Conservation (phyloP, 805 yeast species). For the Wickerhamomyces strasburgensis region DNA sequence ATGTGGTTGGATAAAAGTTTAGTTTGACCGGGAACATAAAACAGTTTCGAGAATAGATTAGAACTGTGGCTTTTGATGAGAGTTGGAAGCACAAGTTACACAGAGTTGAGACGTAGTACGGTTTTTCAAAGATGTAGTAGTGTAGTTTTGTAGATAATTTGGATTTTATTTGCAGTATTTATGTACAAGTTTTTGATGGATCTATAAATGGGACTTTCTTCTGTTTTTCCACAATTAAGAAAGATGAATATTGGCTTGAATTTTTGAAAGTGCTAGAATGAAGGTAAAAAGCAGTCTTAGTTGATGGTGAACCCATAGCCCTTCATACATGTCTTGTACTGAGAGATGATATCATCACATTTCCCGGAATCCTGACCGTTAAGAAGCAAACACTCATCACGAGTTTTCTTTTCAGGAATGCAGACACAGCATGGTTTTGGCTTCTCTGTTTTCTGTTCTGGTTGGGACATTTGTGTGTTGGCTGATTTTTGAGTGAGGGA, state of each 20-base stretch:
- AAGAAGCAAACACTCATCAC: constrained; percentile 83
- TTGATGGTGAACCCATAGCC: constrained; percentile 72
- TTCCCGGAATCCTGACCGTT: constrained; percentile 82
- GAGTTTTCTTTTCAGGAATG: constrained; percentile 66
- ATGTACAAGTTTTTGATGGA: background rate
- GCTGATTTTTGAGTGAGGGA: no score
- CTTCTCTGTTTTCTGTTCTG: constrained; percentile 31
- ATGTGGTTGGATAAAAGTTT: no score
- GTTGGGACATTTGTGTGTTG: no score
- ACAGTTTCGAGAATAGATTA: no score
- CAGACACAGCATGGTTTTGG: constrained; percentile 98
- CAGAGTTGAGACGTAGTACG: no score
- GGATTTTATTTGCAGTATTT: no score
- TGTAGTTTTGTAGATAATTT: no score
- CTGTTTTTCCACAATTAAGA: background rate
- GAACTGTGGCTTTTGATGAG: no score
- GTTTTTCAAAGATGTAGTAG: no score
- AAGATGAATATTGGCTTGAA: background rate
- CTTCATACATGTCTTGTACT: constrained; percentile 86
- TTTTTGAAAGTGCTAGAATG: background rate
- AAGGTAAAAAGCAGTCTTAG: constrained; percentile 1
- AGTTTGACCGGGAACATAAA: no score
- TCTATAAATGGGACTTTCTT: background rate
- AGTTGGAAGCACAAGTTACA: no score
- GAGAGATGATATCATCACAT: constrained; percentile 64